Evolutionary conservation across 1,139 yeast genomes (phyloP), one percentile per base, ranked within the genome.

Genomic region (Yamadazyma sp.): DNA sequence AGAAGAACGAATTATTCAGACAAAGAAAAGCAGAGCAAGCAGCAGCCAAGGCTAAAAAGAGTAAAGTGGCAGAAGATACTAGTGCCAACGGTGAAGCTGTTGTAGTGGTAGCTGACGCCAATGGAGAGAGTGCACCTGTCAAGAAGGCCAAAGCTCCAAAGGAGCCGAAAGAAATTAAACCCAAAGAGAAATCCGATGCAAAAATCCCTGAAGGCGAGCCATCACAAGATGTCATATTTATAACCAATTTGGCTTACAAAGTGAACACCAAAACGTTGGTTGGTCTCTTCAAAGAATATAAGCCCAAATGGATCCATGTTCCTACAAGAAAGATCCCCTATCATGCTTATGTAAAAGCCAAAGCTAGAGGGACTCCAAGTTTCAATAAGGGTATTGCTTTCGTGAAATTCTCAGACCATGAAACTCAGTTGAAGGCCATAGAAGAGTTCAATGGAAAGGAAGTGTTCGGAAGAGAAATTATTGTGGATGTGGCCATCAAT

Each of bases 361-460:
- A 60, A 47, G 68, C 62, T 24, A 54, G 59, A 41, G 71, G 69
- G 32, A 68, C 65, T 46, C 55, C 64, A 40, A 69, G 74, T 49
- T 75, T 65, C 58, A 79, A 79, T 58, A 78, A 76, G 59, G 86
- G 87, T 35, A 77, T 77, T 60, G 86, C 84, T 3, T 81, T 81
- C 60, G 77, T 79, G 43, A 77, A 72, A 51, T 77, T 81, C 51
- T 55, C 67, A 29, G 58, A 58, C 49, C 75, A 73, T 47, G 77
- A 72, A 46, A 55, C 58, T 33, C 83, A 78, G 56, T 59, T 65
- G 53, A 52, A 61, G 49, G 81, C 79, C 12, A 69, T 79, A 45
- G 67, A 64, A 23, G 68, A 75, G 48, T 77, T 73, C 56, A 71
- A 77, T 46, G 84, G 83, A 34, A 64, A 61, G 41, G 70, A 66